Evolutionary conservation across 257 asterid species (phyloP).

Genomic region (Vinca minor): DNA sequence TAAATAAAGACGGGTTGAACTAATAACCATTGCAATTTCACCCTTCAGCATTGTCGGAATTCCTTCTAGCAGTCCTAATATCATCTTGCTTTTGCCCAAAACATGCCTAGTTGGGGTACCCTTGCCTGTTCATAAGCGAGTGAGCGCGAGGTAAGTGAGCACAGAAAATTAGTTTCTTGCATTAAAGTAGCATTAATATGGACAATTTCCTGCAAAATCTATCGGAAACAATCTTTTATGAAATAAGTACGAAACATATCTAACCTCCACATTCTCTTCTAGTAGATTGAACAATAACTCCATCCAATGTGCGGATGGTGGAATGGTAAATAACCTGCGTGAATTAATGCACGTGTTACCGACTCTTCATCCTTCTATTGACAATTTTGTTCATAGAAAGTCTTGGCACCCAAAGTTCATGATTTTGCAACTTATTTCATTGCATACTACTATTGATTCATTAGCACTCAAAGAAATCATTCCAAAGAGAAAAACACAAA

Average conservation of each 20-base stretch:
- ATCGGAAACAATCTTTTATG: neutral
- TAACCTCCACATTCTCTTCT: constrained; percentile 71
- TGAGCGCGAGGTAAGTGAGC: neutral
- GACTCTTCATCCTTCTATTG: neutral
- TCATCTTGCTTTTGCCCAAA: constrained; percentile 82
- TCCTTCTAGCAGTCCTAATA: constrained; percentile 88
- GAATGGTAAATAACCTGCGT: constrained; percentile 79
- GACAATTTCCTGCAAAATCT: neutral
- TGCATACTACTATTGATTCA: neutral
- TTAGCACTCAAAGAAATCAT: neutral
- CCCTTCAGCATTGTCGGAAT: constrained; percentile 79
- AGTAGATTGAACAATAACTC: constrained; percentile 80
- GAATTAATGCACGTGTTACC: constrained; percentile 12
- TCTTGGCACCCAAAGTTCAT: neutral
- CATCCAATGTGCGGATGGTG: constrained; percentile 77
- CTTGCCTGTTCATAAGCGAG: constrained; percentile 41
- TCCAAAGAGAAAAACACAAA: neutral
- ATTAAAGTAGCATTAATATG: neutral
- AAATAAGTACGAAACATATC: neutral
- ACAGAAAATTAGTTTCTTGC: neutral
- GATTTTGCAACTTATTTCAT: neutral
- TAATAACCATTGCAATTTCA: constrained; percentile 81
- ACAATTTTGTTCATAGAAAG: neutral
- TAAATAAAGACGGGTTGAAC: constrained; percentile 6
- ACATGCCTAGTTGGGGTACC: constrained; percentile 73